phyloP scores from a whole-genome alignment of 305 asterid genomes.

The Solanum hybrid region DNA sequence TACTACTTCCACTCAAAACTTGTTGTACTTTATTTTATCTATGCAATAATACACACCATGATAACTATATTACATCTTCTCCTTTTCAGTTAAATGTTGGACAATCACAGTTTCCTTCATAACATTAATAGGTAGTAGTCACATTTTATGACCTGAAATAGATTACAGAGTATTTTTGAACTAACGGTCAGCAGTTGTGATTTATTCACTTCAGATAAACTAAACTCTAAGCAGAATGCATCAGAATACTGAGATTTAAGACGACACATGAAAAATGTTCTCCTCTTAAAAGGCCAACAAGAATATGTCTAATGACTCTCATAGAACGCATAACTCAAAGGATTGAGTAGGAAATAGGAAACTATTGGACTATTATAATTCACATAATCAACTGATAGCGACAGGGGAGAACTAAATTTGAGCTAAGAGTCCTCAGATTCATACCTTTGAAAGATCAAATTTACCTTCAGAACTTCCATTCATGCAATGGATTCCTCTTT shows the following conservation, averaged over 20 bases:
- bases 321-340: not conserved
- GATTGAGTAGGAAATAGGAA: not conserved
- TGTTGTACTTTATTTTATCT: not conserved
- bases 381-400: not conserved
- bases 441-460: conserved; percentile 38
- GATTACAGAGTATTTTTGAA: not conserved
- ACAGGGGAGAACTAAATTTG: not conserved
- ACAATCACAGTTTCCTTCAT: not conserved
- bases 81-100: not conserved
- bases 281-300: not conserved
- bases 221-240: not conserved
- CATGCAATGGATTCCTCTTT: conserved; percentile 60
- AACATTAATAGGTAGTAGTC: not conserved
- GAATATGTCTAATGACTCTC: not conserved
- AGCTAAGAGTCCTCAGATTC: not conserved
- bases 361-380: not conserved
- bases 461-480: conserved; percentile 22
- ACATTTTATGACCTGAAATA: not conserved
- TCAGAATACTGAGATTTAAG: not conserved
- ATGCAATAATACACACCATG: not conserved
- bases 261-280: not conserved
- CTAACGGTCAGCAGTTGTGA: not conserved
- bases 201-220: not conserved
- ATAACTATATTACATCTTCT: not conserved
- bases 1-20: not conserved